Base-by-base conservation (phyloP, 2,329 filamentous ascomycete species). In the Trichoderma sp. region DNA sequence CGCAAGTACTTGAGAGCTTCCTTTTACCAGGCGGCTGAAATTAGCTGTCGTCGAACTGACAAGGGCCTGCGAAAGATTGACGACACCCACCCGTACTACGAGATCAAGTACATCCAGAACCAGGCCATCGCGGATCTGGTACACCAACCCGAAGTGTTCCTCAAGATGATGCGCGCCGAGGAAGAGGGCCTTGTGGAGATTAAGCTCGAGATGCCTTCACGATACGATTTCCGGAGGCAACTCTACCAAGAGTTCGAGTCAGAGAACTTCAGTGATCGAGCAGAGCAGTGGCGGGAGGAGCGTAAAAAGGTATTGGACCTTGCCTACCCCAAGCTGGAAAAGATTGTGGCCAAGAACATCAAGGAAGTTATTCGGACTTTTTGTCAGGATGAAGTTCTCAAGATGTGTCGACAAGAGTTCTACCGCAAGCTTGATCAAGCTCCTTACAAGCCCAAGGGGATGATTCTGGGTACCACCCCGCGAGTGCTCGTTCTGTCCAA, bases 121-220 rank as follows among this genome's bases (percentile, higher is more conserved):
- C 95, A 98, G 81, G 93, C 93, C 8, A 92, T 98, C 73, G 85
- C 86, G 56, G 92, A 96, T 75, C 88, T 98, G 72, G 92, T 94
- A 3, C 89, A 90, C 67, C 91, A 93, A 68, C 96, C 96, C 1
- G 95, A 98, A 75, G 86, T 97, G 30, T 99, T 96, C 80, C 84
- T 99, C 71, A 95, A 97, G 83, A 99, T 99, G 96, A 90, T 98
- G 81, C 97, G 94, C 80, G 96, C 96, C 2, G 96, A 99, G 81
- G 92, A 96, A 77, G 96, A 99, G 80, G 95, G 95, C 3, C 85
- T 99, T 1, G 88, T 99, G 15, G 93, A 97, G 72, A 93, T 99
- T 70, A 91, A 89, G 76, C 89, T 98, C 21, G 88, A 88, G 15
- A 88, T 98, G 80, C 90, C 93, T 76, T 90, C 92, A 70, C 91